Evolutionary conservation across 129 eudicot species (phyloP).

Genomic region (Pulicaria dysenterica): DNA sequence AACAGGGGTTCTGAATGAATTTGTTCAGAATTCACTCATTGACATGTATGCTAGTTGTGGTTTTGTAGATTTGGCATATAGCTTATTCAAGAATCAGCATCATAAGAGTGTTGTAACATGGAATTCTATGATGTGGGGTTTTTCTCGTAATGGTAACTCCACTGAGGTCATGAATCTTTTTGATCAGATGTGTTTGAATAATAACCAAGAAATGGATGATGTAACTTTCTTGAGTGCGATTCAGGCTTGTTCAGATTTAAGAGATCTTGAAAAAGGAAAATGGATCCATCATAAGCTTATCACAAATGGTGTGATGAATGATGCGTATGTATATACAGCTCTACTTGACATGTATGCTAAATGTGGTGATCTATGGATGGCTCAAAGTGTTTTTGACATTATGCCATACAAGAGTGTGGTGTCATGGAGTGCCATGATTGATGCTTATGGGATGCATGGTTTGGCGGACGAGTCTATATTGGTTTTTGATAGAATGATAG

Average conservation of each 20-base stretch:
- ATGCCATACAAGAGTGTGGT: conserved; percentile 57
- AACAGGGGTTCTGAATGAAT: conserved; percentile 51
- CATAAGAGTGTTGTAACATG: conserved; percentile 56
- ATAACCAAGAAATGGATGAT: conserved; percentile 56
- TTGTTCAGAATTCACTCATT: conserved; percentile 66
- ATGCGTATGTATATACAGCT: conserved; percentile 64
- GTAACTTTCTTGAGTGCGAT: conserved; percentile 65
- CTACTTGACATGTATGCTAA: conserved; percentile 76
- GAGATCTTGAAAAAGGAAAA: conserved; percentile 63
- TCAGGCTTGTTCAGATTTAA: conserved; percentile 73
- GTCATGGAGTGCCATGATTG: conserved; percentile 82
- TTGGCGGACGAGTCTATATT: conserved; percentile 40
- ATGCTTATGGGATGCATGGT: conserved; percentile 79
- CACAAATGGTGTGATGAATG: conserved; percentile 37
- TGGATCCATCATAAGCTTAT: conserved; percentile 72
- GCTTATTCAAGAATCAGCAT: conserved; percentile 41
- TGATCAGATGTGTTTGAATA: conserved; percentile 43
- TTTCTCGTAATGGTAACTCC: conserved; percentile 54
- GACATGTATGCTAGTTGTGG: conserved; percentile 78
- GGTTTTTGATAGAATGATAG: conserved; percentile 53
- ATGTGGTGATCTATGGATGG: conserved; percentile 69
- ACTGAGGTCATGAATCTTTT: conserved; percentile 57
- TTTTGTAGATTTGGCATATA: conserved; percentile 44
- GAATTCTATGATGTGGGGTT: conserved; percentile 83
- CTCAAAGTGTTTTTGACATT: conserved; percentile 53